Evolutionary conservation across 2,329 filamentous ascomycete species (phyloP), one percentile per base, ranked within the genome.

Genomic region (Aspergillus alliaceus): DNA sequence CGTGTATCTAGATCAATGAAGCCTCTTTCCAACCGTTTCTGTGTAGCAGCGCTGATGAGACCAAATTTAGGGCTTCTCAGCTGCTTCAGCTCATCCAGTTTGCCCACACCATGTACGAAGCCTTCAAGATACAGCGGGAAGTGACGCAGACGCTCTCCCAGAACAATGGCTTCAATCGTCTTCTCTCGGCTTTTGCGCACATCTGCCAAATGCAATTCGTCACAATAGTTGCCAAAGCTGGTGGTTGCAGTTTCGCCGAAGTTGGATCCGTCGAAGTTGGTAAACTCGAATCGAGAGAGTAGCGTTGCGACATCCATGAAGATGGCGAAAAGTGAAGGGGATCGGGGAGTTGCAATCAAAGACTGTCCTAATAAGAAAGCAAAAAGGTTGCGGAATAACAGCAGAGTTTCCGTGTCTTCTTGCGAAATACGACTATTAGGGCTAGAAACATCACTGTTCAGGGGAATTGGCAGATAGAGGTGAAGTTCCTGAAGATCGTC

Each of bases 51-150:
- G 1, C 87, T 90, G 40, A 98, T 84, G 66, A 89, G 80, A 25
- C 82, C 79, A 72, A 86, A 93, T 48, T 95, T 84, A 0, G 86
- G 84, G 50, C 86, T 87, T 42, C 86, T 84, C 47, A 92, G 76
- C 54, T 86, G 82, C 58, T 92, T 85, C 31, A 91, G 82, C 20
- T 90, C 84, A 58, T 93, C 81, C 61, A 84, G 91, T 74, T 95
- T 96, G 50, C 93, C 95, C 9, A 90, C 91, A 0, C 88, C 91
- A 72, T 98, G 95, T 5, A 92, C 87, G 68, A 97, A 98, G 0
- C 91, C 91, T 73, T 97, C 92, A 57, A 90, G 91, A 75, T 96
- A 98, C 2, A 99, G 82, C 7, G 87, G 83, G 66, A 88, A 85
- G 48, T 85, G 96, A 57, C 88, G 87, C 86, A 98, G 90, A 35